These are phyloP conservation scores for Pezicula rhizophila DNA, from an alignment of 2,329 filamentous ascomycete species.

Conservation along the genomic window DNA sequence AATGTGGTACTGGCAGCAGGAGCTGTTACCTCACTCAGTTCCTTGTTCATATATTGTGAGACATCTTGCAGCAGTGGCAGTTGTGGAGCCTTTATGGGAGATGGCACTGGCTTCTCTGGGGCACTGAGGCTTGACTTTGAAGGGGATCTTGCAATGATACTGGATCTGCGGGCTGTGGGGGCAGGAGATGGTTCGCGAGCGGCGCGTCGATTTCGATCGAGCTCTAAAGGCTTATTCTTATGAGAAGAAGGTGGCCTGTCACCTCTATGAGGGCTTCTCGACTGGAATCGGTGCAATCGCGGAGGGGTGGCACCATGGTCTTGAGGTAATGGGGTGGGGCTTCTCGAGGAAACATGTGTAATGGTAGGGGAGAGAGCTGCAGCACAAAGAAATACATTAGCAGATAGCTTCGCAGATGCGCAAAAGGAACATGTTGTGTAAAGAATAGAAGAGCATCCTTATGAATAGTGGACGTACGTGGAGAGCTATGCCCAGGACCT, in stretches of 20 bases:
- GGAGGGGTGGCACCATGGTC: conserved; percentile 43
- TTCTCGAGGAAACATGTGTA: conserved; percentile 45
- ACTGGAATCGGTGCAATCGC: conserved; percentile 44
- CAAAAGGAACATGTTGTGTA: neutral
- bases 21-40: conserved; percentile 41
- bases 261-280: conserved; percentile 43
- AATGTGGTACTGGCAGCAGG: conserved; percentile 63
- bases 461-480: conserved; percentile 23
- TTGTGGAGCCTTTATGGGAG: conserved; percentile 22
- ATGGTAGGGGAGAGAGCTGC: conserved; percentile 46
- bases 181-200: conserved; percentile 19
- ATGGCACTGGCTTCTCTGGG: conserved; percentile 10
- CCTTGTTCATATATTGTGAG: conserved; percentile 59
- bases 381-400: conserved; percentile 3
- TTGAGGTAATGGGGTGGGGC: conserved; percentile 49
- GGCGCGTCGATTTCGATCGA: conserved; percentile 35
- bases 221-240: conserved; percentile 37
- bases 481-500: conserved; percentile 27
- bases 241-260: conserved; percentile 37
- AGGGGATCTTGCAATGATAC: conserved; percentile 21
- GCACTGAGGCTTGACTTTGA: conserved; percentile 9
- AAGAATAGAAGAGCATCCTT: neutral
- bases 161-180: conserved; percentile 25
- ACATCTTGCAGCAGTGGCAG: conserved; percentile 56
- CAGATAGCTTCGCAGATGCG: conserved; percentile 6